Evolutionary conservation across 2,329 filamentous ascomycete genomes (phyloP), one percentile per base, ranked within the genome.

Genomic region (Fusarium mangiferae): DNA sequence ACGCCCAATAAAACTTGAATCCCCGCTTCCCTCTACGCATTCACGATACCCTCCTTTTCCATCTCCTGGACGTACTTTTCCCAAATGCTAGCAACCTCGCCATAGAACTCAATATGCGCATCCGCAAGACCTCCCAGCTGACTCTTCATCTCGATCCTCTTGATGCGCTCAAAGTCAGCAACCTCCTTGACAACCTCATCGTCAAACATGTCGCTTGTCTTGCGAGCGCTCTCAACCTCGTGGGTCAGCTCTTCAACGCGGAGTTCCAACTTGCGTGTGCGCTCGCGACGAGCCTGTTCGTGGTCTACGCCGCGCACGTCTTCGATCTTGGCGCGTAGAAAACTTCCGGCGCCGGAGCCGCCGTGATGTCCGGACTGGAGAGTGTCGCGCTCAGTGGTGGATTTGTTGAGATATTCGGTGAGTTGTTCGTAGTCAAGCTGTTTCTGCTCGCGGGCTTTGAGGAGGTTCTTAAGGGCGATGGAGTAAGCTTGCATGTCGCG

Each of bases 401-500:
- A 94, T 82, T 97, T 98, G 84, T 94, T 94, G 61, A 98, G 93
- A 82, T 98, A 98, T 81, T 98, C 96, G 35, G 95, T 97, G 39
- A 99, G 88, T 74, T 94, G 95, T 84, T 99, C 96, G 79, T 96
- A 98, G 84, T 99, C 96, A 66, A 99, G 92, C 82, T 99, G 96
- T 82, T 99, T 99, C 85, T 97, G 95, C 85, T 99, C 96, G 41
- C 96, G 92, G 3, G 94, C 94, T 82, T 97, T 97, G 73, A 99
- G 90, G 10, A 99, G 91, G 30, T 90, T 88, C 83, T 97, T 97
- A 52, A 98, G 86, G 0, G 95, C 93, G n/a, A 90, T 85, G 74
- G 95, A 96, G 83, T 98, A 99, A 33, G 95, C 93, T 78, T 97
- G 94, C 95, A 98, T 98, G 84, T 99, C 96, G 57, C 95, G 91